These are phyloP conservation scores for Cryptosporidium bovis DNA, from an alignment of 169 alveolate species.

Conservation along the genomic window DNA sequence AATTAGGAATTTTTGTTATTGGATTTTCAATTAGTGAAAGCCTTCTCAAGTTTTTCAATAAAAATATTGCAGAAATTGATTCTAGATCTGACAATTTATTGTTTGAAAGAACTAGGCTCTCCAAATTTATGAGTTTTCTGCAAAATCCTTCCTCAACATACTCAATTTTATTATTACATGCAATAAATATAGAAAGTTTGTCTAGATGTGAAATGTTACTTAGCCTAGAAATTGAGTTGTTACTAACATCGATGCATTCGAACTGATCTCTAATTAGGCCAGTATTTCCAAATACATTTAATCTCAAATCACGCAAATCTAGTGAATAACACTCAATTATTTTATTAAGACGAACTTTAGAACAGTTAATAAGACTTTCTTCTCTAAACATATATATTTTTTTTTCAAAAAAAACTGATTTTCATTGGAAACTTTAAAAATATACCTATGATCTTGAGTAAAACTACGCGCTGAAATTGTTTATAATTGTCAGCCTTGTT, in stretches of 20 bases:
- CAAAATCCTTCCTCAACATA: constrained; percentile 15
- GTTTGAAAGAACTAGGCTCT: constrained; percentile 88
- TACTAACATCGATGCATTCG: constrained; percentile 63
- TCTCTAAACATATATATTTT: constrained; percentile 16
- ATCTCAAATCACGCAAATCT: constrained; percentile 23
- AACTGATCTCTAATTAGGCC: constrained; percentile 46
- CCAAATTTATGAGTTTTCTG: constrained; percentile 82
- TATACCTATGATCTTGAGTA: neutral
- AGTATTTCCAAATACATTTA: constrained; percentile 37
- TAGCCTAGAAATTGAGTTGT: constrained; percentile 24
- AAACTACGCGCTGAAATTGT: neutral
- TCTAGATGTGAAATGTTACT: constrained; percentile 22
- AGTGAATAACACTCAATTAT: constrained; percentile 44
- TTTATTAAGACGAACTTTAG: constrained; percentile 13
- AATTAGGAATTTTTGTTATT: constrained; percentile 80
- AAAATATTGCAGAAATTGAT: constrained; percentile 74
- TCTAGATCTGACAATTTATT: constrained; percentile 82
- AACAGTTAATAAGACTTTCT: neutral
- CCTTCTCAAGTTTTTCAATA: constrained; percentile 73
- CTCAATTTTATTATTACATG: constrained; percentile 58
- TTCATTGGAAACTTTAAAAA: neutral
- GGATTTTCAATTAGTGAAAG: constrained; percentile 80
- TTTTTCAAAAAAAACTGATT: neutral
- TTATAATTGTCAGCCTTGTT: neutral
- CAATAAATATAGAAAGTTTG: constrained; percentile 30